phyloP scores from a whole-genome alignment of 2,329 filamentous ascomycete genomes.

The Arthrocladium fulminans region DNA sequence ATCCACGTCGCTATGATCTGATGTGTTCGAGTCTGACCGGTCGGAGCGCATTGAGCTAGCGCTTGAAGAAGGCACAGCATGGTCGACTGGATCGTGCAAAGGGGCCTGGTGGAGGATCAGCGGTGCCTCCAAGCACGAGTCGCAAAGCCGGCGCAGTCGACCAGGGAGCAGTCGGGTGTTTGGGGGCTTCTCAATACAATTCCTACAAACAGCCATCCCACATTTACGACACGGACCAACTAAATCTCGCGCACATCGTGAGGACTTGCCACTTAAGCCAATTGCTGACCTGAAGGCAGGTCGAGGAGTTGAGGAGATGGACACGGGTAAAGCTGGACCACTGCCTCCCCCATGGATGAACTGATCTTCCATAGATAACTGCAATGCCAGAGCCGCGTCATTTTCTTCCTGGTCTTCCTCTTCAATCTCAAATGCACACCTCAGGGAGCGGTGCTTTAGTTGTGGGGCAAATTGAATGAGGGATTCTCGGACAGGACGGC shows the following conservation, averaged over 20 bases:
- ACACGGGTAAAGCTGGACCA: constrained; percentile 18
- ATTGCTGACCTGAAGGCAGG: constrained; percentile 20
- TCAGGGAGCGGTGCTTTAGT: constrained; percentile 65
- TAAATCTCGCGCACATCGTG: constrained; percentile 76
- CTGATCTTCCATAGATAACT: constrained; percentile 23
- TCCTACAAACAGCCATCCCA: constrained; percentile 69
- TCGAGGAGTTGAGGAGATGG: neutral
- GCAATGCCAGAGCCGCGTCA: constrained; percentile 13
- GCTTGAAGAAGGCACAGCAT: constrained; percentile 13
- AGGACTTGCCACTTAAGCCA: constrained; percentile 57
- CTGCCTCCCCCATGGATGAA: constrained; percentile 26
- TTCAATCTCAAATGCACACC: constrained; percentile 60
- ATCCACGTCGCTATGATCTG: constrained; percentile 1
- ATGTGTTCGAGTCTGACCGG: constrained; percentile 16
- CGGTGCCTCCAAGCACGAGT: constrained; percentile 63
- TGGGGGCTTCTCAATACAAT: constrained; percentile 80
- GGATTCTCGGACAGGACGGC: constrained; percentile 66
- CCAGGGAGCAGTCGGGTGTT: constrained; percentile 57
- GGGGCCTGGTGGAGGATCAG: constrained; percentile 43
- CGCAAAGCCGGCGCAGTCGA: constrained; percentile 74
- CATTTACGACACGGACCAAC: constrained; percentile 76
- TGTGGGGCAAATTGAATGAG: constrained; percentile 69
- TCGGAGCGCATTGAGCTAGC: constrained; percentile 19
- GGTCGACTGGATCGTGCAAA: constrained; percentile 8
- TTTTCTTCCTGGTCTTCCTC: neutral